Base-by-base conservation (phyloP, 768 basidiomycete species). In the Termitomyces sp. region DNA sequence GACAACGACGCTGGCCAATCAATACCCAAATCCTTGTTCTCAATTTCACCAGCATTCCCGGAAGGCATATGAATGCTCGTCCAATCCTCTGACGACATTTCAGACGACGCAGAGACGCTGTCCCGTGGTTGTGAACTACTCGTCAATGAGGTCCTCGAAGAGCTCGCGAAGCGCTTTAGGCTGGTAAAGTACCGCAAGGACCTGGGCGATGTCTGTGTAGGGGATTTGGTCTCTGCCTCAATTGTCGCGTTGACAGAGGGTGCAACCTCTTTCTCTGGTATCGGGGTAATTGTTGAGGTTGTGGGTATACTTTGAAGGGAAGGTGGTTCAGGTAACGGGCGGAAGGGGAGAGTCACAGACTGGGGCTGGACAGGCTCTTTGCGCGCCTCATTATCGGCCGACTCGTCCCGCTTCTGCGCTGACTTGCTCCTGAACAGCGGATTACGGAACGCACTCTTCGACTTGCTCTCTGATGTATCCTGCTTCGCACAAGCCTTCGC, bases 1-100 rank as follows among this genome's bases (percentile, higher is more conserved):
- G 80, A 79, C 55, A 76, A 56, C 20, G 72, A 76, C 20, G 72
- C 75, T 1, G 83, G 82, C 79, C 82, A 84, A 6, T 72, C 67
- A 39, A 79, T 69, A 1, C 76, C 71, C 22, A 71, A 24, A 27
- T 18, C 33, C 22, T 34, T 45, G 1, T 30, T 36, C 26, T 46
- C 51, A 18, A 24, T 24, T 16, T 53, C 57, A 16, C 37, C 37
- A 59, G 74, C 69, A 64, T 74, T 69, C 58, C 85, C 74, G 7
- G 85, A 79, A 30, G 87, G 87, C 20, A 84, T 87, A 6, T 77
- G 71, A n/a, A 86, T 78, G 22, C 79, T 73, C 33, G 78, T 77
- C 26, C 86, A 87, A 63, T 89, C 87, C 61, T 90, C 88, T 6
- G 85, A 87, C 0, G 87, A 89, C 55, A 85, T 69, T 62, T 84